Evolutionary conservation across 352 stramenopile genomes (phyloP).

Genomic region (Thraustochytrium striatum): DNA sequence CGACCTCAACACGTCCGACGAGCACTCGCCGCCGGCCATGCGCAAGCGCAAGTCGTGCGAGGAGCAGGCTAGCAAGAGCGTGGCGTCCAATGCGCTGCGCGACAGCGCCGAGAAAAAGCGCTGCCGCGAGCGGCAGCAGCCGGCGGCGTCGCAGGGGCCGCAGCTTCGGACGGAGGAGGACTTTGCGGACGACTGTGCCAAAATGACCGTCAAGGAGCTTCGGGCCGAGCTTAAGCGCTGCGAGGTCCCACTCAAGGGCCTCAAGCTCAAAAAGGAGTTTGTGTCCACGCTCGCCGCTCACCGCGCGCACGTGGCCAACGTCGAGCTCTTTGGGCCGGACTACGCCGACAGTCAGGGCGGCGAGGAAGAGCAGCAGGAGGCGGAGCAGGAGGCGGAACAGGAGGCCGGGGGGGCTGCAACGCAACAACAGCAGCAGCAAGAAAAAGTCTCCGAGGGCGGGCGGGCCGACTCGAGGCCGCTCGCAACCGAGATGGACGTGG

Average conservation of each 20-base stretch:
- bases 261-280: background rate
- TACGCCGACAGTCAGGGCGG: too few relatives aligned
- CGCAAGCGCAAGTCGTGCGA: background rate
- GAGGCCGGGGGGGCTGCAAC: background rate
- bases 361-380: background rate
- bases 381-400: background rate
- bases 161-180: background rate
- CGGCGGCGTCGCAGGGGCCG: background rate
- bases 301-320: background rate
- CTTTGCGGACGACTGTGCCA: slow-evolving; percentile 2
- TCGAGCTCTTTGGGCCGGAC: background rate
- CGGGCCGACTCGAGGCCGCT: background rate
- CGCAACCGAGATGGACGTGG: too few relatives aligned
- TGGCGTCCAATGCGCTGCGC: background rate
- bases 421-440: background rate
- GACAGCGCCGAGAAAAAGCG: slow-evolving; percentile 12
- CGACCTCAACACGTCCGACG: slow-evolving; percentile 33
- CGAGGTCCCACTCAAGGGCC: background rate
- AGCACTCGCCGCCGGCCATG: slow-evolving; percentile 35
- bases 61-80: background rate
- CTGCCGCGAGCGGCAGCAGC: background rate
- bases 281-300: background rate
- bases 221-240: background rate
- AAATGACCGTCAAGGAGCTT: background rate
- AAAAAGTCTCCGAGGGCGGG: background rate